phyloP scores from a whole-genome alignment of 2,329 filamentous ascomycete species.

The Alternaria burnsii region DNA sequence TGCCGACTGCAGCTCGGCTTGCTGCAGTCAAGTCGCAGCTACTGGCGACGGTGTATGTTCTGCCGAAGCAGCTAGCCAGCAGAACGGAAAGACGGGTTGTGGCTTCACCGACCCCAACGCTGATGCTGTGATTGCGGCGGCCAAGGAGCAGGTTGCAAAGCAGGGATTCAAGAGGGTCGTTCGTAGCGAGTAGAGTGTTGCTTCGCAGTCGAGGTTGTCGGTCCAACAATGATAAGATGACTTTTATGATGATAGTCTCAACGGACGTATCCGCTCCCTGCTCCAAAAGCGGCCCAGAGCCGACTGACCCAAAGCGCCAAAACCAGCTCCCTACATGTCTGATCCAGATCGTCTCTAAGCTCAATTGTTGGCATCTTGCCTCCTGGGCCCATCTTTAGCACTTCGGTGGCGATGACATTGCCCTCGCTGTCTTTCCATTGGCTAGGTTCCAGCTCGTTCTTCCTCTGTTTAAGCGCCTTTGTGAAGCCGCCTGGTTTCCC shows the following conservation, averaged over 20 bases:
- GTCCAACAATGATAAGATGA: not conserved
- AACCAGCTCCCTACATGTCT: slow-evolving; percentile 36
- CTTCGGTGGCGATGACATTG: slow-evolving; percentile 31
- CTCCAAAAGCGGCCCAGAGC: slow-evolving; percentile 37
- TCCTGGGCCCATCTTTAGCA: slow-evolving; percentile 20
- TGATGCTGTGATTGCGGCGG: slow-evolving; percentile 38
- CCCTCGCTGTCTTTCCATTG: slow-evolving; percentile 37
- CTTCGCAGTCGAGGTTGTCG: not conserved
- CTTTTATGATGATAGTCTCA: not conserved
- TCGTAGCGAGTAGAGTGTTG: slow-evolving; percentile 12
- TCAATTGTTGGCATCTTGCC: slow-evolving; percentile 36
- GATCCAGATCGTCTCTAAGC: slow-evolving; percentile 27
- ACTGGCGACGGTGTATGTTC: slow-evolving; percentile 39
- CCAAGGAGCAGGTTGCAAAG: slow-evolving; percentile 37
- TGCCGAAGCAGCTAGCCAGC: slow-evolving; percentile 38
- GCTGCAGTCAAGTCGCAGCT: slow-evolving; percentile 34
- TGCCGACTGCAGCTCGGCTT: slow-evolving; percentile 40
- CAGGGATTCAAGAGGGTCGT: slow-evolving; percentile 44
- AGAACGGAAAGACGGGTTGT: slow-evolving; percentile 45
- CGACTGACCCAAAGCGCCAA: slow-evolving; percentile 34
- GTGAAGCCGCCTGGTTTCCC: slow-evolving; percentile 29
- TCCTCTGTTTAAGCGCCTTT: slow-evolving; percentile 20
- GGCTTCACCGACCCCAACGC: slow-evolving; percentile 43
- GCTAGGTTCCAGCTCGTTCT: slow-evolving; percentile 25
- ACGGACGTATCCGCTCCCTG: slow-evolving; percentile 11